Conservation (phyloP, 345 rosid species). For the Eucalyptus globulus region DNA sequence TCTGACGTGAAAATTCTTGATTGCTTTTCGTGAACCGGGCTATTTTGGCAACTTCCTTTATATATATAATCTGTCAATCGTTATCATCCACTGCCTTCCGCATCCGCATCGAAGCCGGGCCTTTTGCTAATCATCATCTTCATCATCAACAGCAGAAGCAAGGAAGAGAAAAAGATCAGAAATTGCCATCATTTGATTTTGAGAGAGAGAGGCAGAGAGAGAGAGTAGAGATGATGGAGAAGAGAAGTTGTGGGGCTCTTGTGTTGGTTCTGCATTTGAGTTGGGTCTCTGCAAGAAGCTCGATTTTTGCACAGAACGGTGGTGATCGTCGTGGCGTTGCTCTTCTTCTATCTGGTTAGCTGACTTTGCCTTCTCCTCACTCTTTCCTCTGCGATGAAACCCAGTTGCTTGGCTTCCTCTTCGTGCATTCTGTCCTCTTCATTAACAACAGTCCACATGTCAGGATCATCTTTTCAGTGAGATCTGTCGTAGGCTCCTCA, state of each 20-base stretch:
- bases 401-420: neutral
- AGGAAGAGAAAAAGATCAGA: neutral
- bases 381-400: neutral
- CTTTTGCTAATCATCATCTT: neutral
- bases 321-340: neutral
- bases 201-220: neutral
- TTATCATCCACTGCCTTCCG: neutral
- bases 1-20: neutral
- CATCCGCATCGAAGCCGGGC: neutral
- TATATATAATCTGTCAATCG: neutral
- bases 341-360: constrained; percentile 29
- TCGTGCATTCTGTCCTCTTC: neutral
- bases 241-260: constrained; percentile 12
- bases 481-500: neutral
- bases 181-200: constrained; percentile 5
- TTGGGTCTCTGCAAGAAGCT: constrained; percentile 32
- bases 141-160: neutral
- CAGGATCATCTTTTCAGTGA: neutral
- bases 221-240: neutral
- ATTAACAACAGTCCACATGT: neutral
- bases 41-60: neutral
- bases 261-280: constrained; percentile 27
- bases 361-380: neutral
- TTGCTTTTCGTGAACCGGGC: neutral
- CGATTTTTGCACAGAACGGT: constrained; percentile 27